phyloP scores from a whole-genome alignment of 257 asterid species.

The Jacaranda copaia region DNA sequence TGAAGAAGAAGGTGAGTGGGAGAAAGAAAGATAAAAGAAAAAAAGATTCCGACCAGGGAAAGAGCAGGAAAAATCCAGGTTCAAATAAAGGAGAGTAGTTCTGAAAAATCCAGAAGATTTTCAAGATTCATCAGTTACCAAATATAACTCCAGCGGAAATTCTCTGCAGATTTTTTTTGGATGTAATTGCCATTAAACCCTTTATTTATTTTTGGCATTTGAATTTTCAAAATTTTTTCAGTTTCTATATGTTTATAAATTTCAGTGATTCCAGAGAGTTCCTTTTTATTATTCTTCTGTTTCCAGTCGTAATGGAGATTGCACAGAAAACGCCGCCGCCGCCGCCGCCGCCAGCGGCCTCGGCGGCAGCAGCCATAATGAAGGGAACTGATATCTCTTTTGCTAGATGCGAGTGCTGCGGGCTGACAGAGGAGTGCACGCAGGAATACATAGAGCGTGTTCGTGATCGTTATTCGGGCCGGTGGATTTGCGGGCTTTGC shows the following conservation, averaged over 20 bases:
- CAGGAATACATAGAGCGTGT: slow-evolving; percentile 65
- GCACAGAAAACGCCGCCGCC: slow-evolving; percentile 25
- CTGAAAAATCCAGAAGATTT: neutral
- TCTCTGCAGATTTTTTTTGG: neutral
- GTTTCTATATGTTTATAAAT: slow-evolving; percentile 17
- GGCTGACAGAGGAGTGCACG: slow-evolving; percentile 87
- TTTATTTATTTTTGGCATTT: neutral
- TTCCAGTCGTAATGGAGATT: slow-evolving; percentile 37
- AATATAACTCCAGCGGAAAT: slow-evolving; percentile 1
- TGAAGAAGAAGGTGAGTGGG: slow-evolving; percentile 90
- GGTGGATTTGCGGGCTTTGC: slow-evolving; percentile 94
- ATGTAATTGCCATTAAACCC: slow-evolving; percentile 25
- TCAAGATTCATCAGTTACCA: slow-evolving; percentile 32
- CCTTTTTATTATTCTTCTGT: too few relatives aligned
- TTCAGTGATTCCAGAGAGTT: neutral
- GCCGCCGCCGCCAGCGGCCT: slow-evolving; percentile 7
- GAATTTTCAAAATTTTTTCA: slow-evolving; percentile 29
- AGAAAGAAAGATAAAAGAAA: slow-evolving; percentile 66
- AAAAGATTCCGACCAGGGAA: neutral
- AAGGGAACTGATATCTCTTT: slow-evolving; percentile 51
- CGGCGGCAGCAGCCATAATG: slow-evolving; percentile 20
- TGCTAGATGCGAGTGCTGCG: slow-evolving; percentile 82
- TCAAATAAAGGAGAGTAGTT: neutral
- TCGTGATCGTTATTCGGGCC: slow-evolving; percentile 64
- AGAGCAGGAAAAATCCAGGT: neutral